phyloP scores from a whole-genome alignment of 768 basidiomycete genomes.

The Termitomyces sp. region DNA sequence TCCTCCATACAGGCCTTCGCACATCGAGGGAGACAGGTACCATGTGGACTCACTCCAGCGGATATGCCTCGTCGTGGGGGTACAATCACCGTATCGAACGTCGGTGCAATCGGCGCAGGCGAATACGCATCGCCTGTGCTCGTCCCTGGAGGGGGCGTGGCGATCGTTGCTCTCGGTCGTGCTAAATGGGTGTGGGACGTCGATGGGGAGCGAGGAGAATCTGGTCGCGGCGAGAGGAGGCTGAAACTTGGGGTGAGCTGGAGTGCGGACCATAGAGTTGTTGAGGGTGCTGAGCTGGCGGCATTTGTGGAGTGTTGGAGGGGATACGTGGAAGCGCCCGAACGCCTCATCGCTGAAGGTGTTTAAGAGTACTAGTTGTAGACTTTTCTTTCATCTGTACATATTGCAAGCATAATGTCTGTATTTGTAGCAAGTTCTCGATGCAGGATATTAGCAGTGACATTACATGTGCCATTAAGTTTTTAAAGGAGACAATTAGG shows the following conservation, averaged over 20 bases:
- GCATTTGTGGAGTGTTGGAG: constrained; percentile 88
- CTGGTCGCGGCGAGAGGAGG: constrained; percentile 47
- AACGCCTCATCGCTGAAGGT: constrained; percentile 55
- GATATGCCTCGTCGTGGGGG: constrained; percentile 77
- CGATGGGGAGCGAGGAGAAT: constrained; percentile 37
- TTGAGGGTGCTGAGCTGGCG: constrained; percentile 86
- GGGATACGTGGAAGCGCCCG: constrained; percentile 70
- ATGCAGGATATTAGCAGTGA: not conserved
- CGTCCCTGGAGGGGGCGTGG: constrained; percentile 78
- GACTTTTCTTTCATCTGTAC: not conserved
- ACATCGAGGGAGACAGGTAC: constrained; percentile 61
- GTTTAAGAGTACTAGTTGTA: constrained; percentile 20
- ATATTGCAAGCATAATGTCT: not conserved
- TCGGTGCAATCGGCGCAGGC: constrained; percentile 75
- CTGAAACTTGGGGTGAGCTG: constrained; percentile 68
- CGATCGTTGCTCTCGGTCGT: constrained; percentile 77
- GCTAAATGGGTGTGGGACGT: constrained; percentile 79
- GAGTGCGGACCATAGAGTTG: constrained; percentile 83
- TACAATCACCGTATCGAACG: constrained; percentile 77
- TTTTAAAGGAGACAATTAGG: too few species aligned
- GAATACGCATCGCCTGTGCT: constrained; percentile 70
- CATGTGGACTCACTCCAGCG: constrained; percentile 53
- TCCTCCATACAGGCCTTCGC: constrained; percentile 57
- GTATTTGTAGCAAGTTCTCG: not conserved
- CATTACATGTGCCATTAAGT: not conserved